These are phyloP conservation scores for Fusarium temperatum DNA, from an alignment of 2,329 filamentous ascomycete genomes.

Conservation along the genomic window DNA sequence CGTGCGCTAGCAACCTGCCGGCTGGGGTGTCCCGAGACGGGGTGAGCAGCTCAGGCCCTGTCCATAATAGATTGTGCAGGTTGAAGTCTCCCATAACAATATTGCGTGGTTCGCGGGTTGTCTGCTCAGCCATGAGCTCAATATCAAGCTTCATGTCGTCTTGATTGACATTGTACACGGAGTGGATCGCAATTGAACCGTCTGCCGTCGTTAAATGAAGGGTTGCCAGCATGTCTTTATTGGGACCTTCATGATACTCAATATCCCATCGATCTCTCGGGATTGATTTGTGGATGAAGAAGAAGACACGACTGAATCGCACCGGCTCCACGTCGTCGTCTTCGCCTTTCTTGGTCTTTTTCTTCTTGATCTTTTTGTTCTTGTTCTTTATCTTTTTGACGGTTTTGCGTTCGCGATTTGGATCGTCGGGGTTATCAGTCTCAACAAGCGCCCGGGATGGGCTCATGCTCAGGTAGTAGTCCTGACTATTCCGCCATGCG, in stretches of 20 bases:
- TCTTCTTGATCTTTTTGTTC: not conserved
- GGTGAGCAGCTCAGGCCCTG: not conserved
- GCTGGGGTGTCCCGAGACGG: not conserved
- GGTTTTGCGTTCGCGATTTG: not conserved
- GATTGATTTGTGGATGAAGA: not conserved
- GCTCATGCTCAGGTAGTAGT: not conserved
- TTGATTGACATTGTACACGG: not conserved
- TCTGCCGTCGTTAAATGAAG: not conserved
- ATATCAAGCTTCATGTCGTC: not conserved
- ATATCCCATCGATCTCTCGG: not conserved
- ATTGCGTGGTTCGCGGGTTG: not conserved
- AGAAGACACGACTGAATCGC: not conserved
- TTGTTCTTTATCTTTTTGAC: not conserved
- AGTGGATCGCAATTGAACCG: not conserved
- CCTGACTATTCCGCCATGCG: not conserved
- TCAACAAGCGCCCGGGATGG: not conserved
- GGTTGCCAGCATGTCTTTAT: not conserved
- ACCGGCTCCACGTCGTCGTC: not conserved
- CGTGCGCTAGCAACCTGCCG: not conserved
- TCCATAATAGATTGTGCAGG: not conserved
- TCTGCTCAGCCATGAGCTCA: not conserved
- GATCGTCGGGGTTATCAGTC: not conserved
- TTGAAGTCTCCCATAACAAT: conserved; percentile 14
- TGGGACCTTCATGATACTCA: not conserved
- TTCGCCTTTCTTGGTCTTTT: no score